Conservation (phyloP, 2,329 filamentous ascomycete species). For the Penicillium sp. region DNA sequence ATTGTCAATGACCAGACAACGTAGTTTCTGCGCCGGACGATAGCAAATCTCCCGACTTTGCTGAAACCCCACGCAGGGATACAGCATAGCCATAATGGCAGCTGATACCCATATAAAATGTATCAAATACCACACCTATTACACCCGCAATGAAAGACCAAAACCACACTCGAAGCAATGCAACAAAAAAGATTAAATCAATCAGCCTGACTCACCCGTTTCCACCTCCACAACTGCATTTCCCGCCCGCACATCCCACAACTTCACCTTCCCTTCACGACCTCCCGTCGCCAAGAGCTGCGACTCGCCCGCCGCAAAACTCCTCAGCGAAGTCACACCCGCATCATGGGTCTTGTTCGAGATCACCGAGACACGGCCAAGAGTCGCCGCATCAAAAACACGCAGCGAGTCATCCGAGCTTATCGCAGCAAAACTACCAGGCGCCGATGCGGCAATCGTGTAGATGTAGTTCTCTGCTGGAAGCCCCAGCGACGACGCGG, state of each 20-base stretch:
- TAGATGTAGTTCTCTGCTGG: conserved; percentile 50
- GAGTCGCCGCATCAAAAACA: conserved; percentile 43
- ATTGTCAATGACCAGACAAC: not conserved
- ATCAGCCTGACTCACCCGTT: conserved; percentile 36
- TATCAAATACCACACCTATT: not conserved
- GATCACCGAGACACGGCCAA: conserved; percentile 37
- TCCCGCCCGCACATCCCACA: conserved; percentile 46
- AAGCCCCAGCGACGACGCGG: conserved; percentile 44
- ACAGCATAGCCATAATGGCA: conserved; percentile 1
- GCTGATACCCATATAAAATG: not conserved
- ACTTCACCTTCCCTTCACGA: conserved; percentile 46
- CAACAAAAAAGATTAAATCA: conserved; percentile 9
- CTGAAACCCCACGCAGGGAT: conserved; percentile 9
- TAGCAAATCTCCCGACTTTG: conserved; percentile 23
- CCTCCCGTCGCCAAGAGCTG: conserved; percentile 43
- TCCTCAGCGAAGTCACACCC: conserved; percentile 45
- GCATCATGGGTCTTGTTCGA: conserved; percentile 37
- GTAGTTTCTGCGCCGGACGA: conserved; percentile 16
- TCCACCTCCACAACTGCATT: conserved; percentile 40
- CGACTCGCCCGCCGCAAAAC: conserved; percentile 32
- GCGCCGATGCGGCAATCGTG: conserved; percentile 37
- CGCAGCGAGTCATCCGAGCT: conserved; percentile 52
- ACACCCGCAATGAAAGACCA: not conserved
- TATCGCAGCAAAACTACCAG: conserved; percentile 45
- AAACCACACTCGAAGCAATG: not conserved